These are phyloP conservation scores for Arthrobotrys pseudoclavata DNA, from an alignment of 2,329 filamentous ascomycete species.

Conservation along the genomic window DNA sequence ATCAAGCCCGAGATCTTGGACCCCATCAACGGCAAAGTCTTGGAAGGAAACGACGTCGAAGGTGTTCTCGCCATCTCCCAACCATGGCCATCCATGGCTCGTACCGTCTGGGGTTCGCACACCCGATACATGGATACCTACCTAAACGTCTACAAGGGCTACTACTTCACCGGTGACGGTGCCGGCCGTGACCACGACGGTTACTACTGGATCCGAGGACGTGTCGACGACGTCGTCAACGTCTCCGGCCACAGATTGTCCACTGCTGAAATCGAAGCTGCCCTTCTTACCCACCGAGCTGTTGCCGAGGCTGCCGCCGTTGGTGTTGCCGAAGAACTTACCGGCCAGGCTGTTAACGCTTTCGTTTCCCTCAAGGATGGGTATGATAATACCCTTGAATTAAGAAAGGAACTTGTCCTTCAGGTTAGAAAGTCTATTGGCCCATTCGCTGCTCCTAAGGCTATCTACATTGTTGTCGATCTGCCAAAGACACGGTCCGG, in stretches of 20 bases:
- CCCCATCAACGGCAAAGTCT: slow-evolving; percentile 92
- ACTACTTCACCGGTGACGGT: slow-evolving; percentile 96
- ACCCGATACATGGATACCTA: slow-evolving; percentile 99
- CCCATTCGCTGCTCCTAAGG: slow-evolving; percentile 96
- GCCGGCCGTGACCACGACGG: slow-evolving; percentile 96
- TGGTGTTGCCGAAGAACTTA: slow-evolving; percentile 91
- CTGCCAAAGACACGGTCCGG: slow-evolving; percentile 96
- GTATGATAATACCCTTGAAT: slow-evolving; percentile 79
- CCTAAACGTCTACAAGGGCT: slow-evolving; percentile 95
- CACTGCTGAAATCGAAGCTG: slow-evolving; percentile 97
- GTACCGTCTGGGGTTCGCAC: slow-evolving; percentile 97
- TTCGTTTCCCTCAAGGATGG: slow-evolving; percentile 94
- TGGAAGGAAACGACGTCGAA: slow-evolving; percentile 95
- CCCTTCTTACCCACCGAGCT: slow-evolving; percentile 88
- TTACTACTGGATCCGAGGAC: slow-evolving; percentile 99
- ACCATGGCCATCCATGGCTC: slow-evolving; percentile 97
- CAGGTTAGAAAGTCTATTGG: slow-evolving; percentile 98
- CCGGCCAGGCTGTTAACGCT: slow-evolving; percentile 95
- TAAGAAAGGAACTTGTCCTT: slow-evolving; percentile 92
- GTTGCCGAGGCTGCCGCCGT: slow-evolving; percentile 97
- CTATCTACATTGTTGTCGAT: slow-evolving; percentile 89
- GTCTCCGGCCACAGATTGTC: slow-evolving; percentile 96
- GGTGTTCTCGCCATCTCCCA: slow-evolving; percentile 98
- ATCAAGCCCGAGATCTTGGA: slow-evolving; percentile 98
- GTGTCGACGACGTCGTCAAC: slow-evolving; percentile 98